Evolutionary conservation across 768 basidiomycete species (phyloP), one percentile per base, ranked within the genome.

Genomic region (Leccinum boreale): DNA sequence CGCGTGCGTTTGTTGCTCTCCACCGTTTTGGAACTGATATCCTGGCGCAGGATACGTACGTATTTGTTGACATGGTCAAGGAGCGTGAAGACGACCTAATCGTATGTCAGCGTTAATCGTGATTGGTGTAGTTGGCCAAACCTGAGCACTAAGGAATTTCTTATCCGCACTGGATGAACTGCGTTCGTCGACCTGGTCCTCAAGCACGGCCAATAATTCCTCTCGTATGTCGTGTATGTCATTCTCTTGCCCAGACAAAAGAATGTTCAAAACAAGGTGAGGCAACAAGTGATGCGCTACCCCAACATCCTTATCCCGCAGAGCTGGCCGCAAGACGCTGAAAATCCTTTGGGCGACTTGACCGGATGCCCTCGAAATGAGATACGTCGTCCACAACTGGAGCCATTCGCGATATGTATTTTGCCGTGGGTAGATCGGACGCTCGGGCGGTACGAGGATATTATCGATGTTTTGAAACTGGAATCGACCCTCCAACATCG

Each of bases 371-470:
- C 77, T 81, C 11, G 81, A 78, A 55, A 98, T 90, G 35, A 99
- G 81, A 70, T 92, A 81, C 10, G 81, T 78, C 2, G 93, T 86
- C 94, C 95, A 98, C 0, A 82, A 69, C 62, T 96, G 94, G 33
- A 98, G 82, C 97, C 97, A 99, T 71, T 98, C 95, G 44, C 95
- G 85, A 73, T 98, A 99, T 0, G 93, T 96, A n/a, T 58, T 66
- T 56, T 86, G 81, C 5, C 74, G 74, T 1, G 83, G 80, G 73
- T 98, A 99, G 56, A 98, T 85, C 3, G 96, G 95, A 61, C 87
- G 83, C 51, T 77, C 71, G 19, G 78, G 69, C 3, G 75, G 63
- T 11, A 75, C 75, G 2, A 72, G 66, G 2, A 71, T 65, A 8
- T 76, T 76, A 26, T 80, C 77, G 15, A 78, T 77, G 15, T 87